These are phyloP conservation scores for Pythium insidiosum DNA, from an alignment of 352 stramenopile species.

Conservation along the genomic window DNA sequence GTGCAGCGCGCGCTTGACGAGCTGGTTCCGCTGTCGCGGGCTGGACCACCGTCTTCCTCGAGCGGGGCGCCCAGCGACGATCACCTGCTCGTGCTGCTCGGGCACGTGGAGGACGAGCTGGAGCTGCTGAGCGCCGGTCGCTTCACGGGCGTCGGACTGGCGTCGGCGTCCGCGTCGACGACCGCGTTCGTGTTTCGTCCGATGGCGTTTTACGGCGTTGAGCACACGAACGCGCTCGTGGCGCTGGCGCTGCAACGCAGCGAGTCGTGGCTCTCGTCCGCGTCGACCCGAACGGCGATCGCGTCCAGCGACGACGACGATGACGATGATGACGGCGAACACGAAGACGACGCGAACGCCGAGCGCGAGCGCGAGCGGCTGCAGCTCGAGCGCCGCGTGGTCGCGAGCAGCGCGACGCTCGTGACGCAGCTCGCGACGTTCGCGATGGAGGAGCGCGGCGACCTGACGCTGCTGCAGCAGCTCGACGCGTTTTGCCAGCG, in stretches of 20 bases:
- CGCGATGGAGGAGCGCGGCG: slow-evolving; percentile 12
- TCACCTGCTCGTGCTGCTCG: slow-evolving; percentile 8
- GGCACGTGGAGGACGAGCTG: slow-evolving; percentile 9
- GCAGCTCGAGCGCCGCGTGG: slow-evolving; percentile 11
- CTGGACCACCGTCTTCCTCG: too few relatives aligned
- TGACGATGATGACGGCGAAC: not conserved
- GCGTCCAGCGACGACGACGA: not conserved
- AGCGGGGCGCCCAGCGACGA: not conserved
- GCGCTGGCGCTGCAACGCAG: slow-evolving; percentile 1
- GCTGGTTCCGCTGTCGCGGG: too few relatives aligned
- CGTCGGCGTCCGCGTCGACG: not conserved
- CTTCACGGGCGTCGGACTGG: slow-evolving; percentile 10
- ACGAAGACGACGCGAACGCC: not conserved
- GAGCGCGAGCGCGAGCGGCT: slow-evolving; percentile 13
- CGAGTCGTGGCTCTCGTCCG: slow-evolving; percentile 4
- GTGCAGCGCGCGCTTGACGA: slow-evolving; percentile 3
- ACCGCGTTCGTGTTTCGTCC: slow-evolving; percentile 7
- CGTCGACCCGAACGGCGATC: not conserved
- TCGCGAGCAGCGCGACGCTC: slow-evolving; percentile 4
- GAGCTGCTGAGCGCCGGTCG: slow-evolving; percentile 4
- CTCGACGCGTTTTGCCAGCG: slow-evolving; percentile 10
- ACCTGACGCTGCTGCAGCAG: slow-evolving; percentile 4
- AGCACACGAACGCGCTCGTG: slow-evolving; percentile 2
- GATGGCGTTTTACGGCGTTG: slow-evolving; percentile 8
- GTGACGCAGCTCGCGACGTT: slow-evolving; percentile 12